phyloP scores from a whole-genome alignment of 176 grass and related monocot genomes.

The Stipa capillata region DNA sequence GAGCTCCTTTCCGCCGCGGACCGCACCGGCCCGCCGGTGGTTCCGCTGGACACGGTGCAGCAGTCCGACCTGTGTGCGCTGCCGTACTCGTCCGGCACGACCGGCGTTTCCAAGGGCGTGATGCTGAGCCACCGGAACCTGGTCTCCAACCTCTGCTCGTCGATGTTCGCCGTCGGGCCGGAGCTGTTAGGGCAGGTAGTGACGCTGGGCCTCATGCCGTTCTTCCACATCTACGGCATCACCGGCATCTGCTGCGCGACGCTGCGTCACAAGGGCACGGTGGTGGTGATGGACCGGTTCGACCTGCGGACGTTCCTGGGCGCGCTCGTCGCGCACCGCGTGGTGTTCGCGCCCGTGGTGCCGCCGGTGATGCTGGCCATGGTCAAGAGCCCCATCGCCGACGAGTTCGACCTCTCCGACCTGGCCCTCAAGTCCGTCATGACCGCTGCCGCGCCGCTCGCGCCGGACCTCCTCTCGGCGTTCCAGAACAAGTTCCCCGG shows the following conservation, averaged over 20 bases:
- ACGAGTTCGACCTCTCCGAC: constrained; percentile 40
- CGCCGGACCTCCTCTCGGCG: constrained; percentile 49
- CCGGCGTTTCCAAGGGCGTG: constrained; percentile 77
- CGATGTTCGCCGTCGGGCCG: constrained; percentile 36
- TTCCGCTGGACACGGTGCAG: constrained; percentile 6
- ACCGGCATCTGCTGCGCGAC: constrained; percentile 73
- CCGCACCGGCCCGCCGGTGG: constrained; percentile 32
- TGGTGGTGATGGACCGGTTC: constrained; percentile 85
- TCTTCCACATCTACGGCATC: constrained; percentile 98
- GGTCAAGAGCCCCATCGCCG: constrained; percentile 53
- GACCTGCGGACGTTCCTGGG: constrained; percentile 53
- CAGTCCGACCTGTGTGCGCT: constrained; percentile 71
- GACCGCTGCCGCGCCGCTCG: constrained; percentile 74
- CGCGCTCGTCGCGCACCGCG: constrained; percentile 50
- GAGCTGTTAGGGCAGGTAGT: constrained; percentile 39
- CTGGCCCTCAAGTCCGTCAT: constrained; percentile 63
- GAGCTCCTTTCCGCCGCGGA: constrained; percentile 56
- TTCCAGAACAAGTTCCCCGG: constrained; percentile 60
- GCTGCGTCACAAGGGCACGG: constrained; percentile 77
- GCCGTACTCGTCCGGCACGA: constrained; percentile 83
- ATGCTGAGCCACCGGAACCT: constrained; percentile 96
- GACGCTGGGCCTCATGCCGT: constrained; percentile 61
- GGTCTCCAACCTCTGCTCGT: constrained; percentile 65
- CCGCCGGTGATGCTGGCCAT: constrained; percentile 83
- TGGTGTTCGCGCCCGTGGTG: constrained; percentile 67